phyloP scores from a whole-genome alignment of 2,329 filamentous ascomycete genomes.

The Aspergillus sergii region DNA sequence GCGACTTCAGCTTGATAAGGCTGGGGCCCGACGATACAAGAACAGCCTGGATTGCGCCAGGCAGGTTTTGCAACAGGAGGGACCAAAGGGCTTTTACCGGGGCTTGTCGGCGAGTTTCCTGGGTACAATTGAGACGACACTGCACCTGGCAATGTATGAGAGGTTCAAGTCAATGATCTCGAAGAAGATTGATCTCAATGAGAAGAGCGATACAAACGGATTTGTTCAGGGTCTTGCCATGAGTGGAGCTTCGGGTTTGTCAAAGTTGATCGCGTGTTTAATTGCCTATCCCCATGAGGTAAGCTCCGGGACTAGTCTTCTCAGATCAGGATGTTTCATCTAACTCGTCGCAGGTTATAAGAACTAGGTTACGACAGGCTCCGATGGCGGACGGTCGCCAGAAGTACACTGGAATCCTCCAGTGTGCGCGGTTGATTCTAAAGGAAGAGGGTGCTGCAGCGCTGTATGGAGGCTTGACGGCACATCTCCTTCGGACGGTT shows the following conservation, averaged over 20 bases:
- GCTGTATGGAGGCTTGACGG: constrained; percentile 39
- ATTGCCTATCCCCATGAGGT: constrained; percentile 42
- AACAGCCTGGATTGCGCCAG: constrained; percentile 68
- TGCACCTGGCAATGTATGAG: constrained; percentile 42
- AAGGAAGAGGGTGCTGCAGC: constrained; percentile 40
- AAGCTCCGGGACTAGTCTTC: constrained; percentile 2
- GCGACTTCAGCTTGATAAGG: constrained; percentile 60
- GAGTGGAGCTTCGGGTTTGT: constrained; percentile 37
- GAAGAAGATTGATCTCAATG: constrained; percentile 16
- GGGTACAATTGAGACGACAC: constrained; percentile 38
- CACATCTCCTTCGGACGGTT: constrained; percentile 39
- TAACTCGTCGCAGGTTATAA: constrained; percentile 30
- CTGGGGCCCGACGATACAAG: constrained; percentile 42
- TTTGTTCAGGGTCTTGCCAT: constrained; percentile 21
- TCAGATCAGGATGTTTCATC: neutral
- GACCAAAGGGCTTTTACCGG: constrained; percentile 81
- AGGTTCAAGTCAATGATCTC: constrained; percentile 33
- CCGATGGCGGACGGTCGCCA: constrained; percentile 36
- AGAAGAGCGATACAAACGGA: constrained; percentile 14
- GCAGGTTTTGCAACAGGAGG: constrained; percentile 82
- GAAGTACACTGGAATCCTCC: constrained; percentile 40
- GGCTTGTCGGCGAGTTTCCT: constrained; percentile 74
- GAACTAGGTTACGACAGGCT: constrained; percentile 40
- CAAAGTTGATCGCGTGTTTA: constrained; percentile 36
- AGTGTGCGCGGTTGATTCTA: constrained; percentile 37